Evolutionary conservation across 2,329 filamentous ascomycete genomes (phyloP).

Genomic region (Nannizzia gypsea): DNA sequence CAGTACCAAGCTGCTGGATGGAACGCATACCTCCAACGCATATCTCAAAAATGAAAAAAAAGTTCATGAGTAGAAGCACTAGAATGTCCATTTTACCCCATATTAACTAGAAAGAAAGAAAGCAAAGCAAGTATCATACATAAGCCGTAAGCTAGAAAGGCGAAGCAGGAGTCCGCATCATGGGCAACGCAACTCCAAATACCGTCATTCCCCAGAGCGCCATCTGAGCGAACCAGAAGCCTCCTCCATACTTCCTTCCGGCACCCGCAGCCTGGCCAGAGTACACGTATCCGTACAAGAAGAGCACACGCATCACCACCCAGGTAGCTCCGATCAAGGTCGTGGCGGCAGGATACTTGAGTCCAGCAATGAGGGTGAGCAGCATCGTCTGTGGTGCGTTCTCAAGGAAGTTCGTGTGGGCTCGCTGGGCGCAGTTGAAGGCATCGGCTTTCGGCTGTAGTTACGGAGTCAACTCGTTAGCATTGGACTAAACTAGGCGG

Average conservation of each 20-base stretch:
- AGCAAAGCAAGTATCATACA: background rate
- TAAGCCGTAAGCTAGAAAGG: background rate
- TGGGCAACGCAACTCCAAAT: slow-evolving; percentile 19
- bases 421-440: slow-evolving; percentile 45
- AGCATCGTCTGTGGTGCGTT: slow-evolving; percentile 43
- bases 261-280: slow-evolving; percentile 28
- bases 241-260: slow-evolving; percentile 25
- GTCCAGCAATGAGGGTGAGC: slow-evolving; percentile 42
- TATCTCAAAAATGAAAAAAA: slow-evolving; percentile 19
- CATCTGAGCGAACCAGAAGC: slow-evolving; percentile 32
- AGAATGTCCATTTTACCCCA: background rate
- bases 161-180: background rate
- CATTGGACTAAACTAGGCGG: background rate
- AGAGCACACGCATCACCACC: slow-evolving; percentile 41
- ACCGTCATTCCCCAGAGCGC: slow-evolving; percentile 30
- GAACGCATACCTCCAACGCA: slow-evolving; percentile 34
- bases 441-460: slow-evolving; percentile 32
- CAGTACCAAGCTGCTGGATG: slow-evolving; percentile 37
- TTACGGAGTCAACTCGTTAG: background rate
- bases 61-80: background rate
- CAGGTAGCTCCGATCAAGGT: slow-evolving; percentile 39
- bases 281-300: slow-evolving; percentile 37
- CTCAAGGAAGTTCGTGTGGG: slow-evolving; percentile 50
- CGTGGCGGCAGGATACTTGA: slow-evolving; percentile 41
- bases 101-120: background rate